phyloP scores from a whole-genome alignment of 225 moss, liverwort and hornwort genomes.

The Polytrichum formosum region DNA sequence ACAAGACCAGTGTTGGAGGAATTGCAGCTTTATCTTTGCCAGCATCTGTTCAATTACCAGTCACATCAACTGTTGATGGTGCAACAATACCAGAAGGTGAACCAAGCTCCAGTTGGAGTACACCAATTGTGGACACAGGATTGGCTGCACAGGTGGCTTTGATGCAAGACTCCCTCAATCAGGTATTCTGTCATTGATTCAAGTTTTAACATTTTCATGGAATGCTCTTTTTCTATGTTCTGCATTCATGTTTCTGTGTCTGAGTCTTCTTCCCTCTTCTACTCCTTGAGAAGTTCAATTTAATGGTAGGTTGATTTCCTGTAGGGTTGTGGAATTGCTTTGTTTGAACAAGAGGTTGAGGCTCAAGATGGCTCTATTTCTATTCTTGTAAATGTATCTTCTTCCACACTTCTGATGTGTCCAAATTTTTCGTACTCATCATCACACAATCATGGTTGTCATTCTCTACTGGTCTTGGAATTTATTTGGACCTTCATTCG shows the following conservation, averaged over 20 bases:
- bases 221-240: neutral
- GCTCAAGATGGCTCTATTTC: too few relatives aligned
- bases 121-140: constrained; percentile 40
- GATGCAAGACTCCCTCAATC: constrained; percentile 91
- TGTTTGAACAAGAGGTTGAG: too few relatives aligned
- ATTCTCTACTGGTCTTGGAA: too few relatives aligned
- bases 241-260: constrained; percentile 3
- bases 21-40: constrained; percentile 46
- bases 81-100: constrained; percentile 56
- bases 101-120: constrained; percentile 44
- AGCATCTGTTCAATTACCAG: constrained; percentile 40
- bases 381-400: too few relatives aligned
- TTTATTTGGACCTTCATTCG: too few relatives aligned
- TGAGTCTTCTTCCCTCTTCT: neutral
- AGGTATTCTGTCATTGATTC: constrained; percentile 42
- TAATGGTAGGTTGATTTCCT: too few relatives aligned
- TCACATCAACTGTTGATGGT: constrained; percentile 31
- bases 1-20: constrained; percentile 75
- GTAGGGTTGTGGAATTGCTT: too few relatives aligned
- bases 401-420: too few relatives aligned
- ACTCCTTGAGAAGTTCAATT: too few relatives aligned
- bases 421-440: too few relatives aligned
- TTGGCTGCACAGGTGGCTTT: constrained; percentile 64
- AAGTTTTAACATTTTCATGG: too few relatives aligned
- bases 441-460: too few relatives aligned